These are phyloP conservation scores for Gnomoniopsis sp. DNA, from an alignment of 2,329 filamentous ascomycete genomes.

Conservation along the genomic window DNA sequence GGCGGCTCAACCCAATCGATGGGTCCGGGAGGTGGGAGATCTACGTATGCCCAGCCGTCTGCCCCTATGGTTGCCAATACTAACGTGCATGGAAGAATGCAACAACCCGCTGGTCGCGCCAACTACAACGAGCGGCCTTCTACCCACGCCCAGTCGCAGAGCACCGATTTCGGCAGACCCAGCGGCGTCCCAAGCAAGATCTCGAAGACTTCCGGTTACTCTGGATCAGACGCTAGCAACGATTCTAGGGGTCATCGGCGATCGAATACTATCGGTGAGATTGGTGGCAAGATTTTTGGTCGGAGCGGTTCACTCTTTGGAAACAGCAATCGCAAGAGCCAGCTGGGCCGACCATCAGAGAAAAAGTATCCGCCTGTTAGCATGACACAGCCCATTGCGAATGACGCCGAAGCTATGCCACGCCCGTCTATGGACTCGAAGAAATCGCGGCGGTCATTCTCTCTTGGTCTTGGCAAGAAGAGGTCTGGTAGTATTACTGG, in stretches of 20 bases:
- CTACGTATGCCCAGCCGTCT: slow-evolving; percentile 83
- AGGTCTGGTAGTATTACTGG: slow-evolving; percentile 62
- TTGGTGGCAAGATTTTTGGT: slow-evolving; percentile 81
- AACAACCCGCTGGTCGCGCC: slow-evolving; percentile 67
- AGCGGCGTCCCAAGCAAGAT: slow-evolving; percentile 60
- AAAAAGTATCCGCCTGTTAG: slow-evolving; percentile 85
- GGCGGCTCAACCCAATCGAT: slow-evolving; percentile 71
- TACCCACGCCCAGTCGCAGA: slow-evolving; percentile 44
- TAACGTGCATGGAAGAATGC: slow-evolving; percentile 84
- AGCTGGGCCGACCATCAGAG: slow-evolving; percentile 48
- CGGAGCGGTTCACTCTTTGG: slow-evolving; percentile 79
- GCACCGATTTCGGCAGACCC: slow-evolving; percentile 53
- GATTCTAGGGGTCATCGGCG: slow-evolving; percentile 59
- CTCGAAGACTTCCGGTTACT: slow-evolving; percentile 55
- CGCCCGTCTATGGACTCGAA: slow-evolving; percentile 69
- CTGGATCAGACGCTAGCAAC: slow-evolving; percentile 47
- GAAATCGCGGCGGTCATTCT: slow-evolving; percentile 65
- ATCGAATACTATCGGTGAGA: slow-evolving; percentile 73
- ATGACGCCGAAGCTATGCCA: slow-evolving; percentile 45
- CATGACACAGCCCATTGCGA: slow-evolving; percentile 71
- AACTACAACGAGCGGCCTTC: slow-evolving; percentile 50
- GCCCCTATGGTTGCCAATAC: slow-evolving; percentile 84
- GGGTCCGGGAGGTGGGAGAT: slow-evolving; percentile 52
- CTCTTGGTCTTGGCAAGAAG: slow-evolving; percentile 67
- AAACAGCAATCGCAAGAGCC: slow-evolving; percentile 51